Percentiles rank a stretch among this genome's conserved stretches.
Conservation (phyloP, 2,329 filamentous ascomycete species). For the Ophiognomonia clavigignenti-juglandacearum region DNA sequence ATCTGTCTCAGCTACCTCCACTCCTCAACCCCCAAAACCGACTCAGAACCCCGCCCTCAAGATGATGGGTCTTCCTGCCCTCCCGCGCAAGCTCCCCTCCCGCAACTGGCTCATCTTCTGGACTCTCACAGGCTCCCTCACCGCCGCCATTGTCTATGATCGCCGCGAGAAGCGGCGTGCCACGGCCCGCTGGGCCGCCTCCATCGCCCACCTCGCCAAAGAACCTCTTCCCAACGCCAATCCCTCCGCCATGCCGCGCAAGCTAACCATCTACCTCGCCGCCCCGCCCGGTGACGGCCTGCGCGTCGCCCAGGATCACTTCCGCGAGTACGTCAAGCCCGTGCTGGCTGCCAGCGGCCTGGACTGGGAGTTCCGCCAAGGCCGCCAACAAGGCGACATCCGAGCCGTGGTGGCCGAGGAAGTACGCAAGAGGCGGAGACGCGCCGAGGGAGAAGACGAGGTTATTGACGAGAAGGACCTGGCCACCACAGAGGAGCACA, state of each 20-base stretch:
- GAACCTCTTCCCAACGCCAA: conserved; percentile 57
- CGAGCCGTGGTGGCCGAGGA: conserved; percentile 81
- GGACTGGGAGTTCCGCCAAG: conserved; percentile 96
- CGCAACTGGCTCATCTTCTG: conserved; percentile 98
- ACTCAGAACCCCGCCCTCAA: conserved; percentile 67
- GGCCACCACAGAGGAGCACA: conserved; percentile 50
- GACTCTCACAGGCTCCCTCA: conserved; percentile 70
- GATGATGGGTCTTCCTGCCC: conserved; percentile 79
- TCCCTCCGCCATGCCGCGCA: conserved; percentile 70
- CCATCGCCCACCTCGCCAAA: conserved; percentile 78
- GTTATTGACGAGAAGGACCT: conserved; percentile 40
- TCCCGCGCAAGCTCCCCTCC: conserved; percentile 81
- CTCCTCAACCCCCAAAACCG: conserved; percentile 31
- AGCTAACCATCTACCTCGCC: conserved; percentile 79
- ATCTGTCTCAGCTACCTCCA: conserved; percentile 14
- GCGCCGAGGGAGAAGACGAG: conserved; percentile 41
- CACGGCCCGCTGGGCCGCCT: conserved; percentile 79
- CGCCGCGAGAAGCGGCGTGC: conserved; percentile 81
- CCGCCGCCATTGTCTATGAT: conserved; percentile 83
- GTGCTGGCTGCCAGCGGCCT: conserved; percentile 82
- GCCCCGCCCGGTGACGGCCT: conserved; percentile 84
- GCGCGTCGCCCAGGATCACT: conserved; percentile 84
- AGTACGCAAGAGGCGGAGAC: conserved; percentile 66
- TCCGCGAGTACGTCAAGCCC: conserved; percentile 93
- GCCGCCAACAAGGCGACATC: conserved; percentile 86